Evolutionary conservation across 1,139 yeast genomes (phyloP).

Genomic region (Kurtzmaniella quercitrusa): DNA sequence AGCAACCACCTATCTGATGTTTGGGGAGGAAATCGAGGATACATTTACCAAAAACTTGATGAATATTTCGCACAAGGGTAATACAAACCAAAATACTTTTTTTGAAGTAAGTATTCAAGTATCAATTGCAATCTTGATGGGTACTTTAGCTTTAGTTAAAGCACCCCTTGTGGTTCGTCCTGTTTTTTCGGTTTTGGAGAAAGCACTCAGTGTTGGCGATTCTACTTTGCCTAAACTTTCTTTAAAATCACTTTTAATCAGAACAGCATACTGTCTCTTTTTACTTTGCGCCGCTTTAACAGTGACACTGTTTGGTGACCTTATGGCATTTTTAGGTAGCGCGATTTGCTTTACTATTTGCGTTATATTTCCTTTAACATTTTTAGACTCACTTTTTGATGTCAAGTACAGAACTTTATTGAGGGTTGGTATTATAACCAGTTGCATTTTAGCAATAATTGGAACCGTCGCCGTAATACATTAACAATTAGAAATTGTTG

Average conservation of each 20-base stretch:
- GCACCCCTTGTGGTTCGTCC: constrained; percentile 40
- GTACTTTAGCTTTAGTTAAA: constrained; percentile 38
- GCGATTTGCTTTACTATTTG: constrained; percentile 80
- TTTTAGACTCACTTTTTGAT: constrained; percentile 53
- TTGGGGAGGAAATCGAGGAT: constrained; percentile 33
- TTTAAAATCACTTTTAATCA: constrained; percentile 9
- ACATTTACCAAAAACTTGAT: constrained; percentile 38
- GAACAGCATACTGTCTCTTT: constrained; percentile 16
- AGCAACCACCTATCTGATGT: constrained; percentile 39
- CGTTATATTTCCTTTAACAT: constrained; percentile 68
- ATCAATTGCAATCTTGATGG: constrained; percentile 32
- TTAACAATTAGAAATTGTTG: background rate
- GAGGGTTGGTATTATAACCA: constrained; percentile 41
- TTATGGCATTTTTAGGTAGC: constrained; percentile 81
- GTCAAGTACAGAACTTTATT: constrained; percentile 33
- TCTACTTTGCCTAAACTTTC: constrained; percentile 2
- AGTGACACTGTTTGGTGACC: constrained; percentile 75
- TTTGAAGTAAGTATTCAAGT: constrained; percentile 32
- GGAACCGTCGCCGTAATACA: constrained; percentile 40
- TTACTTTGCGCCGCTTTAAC: constrained; percentile 51
- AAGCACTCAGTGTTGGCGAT: constrained; percentile 14
- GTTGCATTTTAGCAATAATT: constrained; percentile 43
- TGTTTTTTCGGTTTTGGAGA: constrained; percentile 38
- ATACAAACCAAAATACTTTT: constrained; percentile 4
- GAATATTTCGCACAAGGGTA: constrained; percentile 15